Conservation (phyloP, 2,329 filamentous ascomycete species). For the Ilyonectria robusta region DNA sequence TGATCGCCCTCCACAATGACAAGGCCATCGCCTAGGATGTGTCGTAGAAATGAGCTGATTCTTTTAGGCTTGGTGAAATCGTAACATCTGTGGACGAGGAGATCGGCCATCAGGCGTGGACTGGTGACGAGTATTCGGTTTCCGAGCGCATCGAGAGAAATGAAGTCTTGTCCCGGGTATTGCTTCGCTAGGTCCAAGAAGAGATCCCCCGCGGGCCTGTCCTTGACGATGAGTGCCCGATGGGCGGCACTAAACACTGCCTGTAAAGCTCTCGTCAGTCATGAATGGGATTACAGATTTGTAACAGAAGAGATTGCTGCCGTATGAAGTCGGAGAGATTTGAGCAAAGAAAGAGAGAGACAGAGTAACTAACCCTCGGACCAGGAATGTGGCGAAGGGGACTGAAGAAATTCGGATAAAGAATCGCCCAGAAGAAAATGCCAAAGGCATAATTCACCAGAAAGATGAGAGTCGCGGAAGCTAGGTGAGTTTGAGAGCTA, state of each 20-base stretch:
- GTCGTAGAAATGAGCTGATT: slow-evolving; percentile 64
- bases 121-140: slow-evolving; percentile 41
- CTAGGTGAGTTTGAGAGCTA: slow-evolving; percentile 31
- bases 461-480: slow-evolving; percentile 28
- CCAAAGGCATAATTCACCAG: slow-evolving; percentile 41
- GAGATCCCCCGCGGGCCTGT: slow-evolving; percentile 42
- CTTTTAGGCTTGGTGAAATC: slow-evolving; percentile 66
- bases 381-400: slow-evolving; percentile 42
- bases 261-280: slow-evolving; percentile 18
- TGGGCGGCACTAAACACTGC: slow-evolving; percentile 39
- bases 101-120: slow-evolving; percentile 43
- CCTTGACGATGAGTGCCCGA: slow-evolving; percentile 36
- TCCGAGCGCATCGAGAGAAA: slow-evolving; percentile 38
- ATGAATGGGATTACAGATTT: background rate
- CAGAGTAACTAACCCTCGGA: slow-evolving; percentile 34
- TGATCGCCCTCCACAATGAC: slow-evolving; percentile 78
- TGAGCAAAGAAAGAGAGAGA: background rate
- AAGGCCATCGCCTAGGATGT: slow-evolving; percentile 71
- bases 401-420: slow-evolving; percentile 42
- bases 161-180: slow-evolving; percentile 44
- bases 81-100: slow-evolving; percentile 59
- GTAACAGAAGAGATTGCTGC: background rate
- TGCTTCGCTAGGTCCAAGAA: slow-evolving; percentile 44
- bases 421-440: slow-evolving; percentile 32
- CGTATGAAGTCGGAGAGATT: background rate